Base-by-base conservation (phyloP, 1,139 yeast genomes). In the Sugiyamaella grinbergsii region DNA sequence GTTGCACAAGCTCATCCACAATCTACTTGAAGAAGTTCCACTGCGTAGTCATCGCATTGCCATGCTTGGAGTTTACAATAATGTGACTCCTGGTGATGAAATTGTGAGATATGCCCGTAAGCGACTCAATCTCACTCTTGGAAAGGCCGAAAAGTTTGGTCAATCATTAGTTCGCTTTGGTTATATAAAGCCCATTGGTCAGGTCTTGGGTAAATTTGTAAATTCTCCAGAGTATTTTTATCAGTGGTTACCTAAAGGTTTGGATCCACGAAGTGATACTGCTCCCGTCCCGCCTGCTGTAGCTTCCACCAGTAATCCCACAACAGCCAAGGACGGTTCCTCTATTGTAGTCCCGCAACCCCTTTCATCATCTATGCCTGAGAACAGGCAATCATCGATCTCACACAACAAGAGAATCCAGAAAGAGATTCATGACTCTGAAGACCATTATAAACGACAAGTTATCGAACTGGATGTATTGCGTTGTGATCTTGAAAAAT, bases 61-160 rank as follows among this genome's bases (percentile, higher is more conserved):
- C 1, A 47, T 52, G 33, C 75, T 83, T 42, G 89, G 86, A 8
- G 75, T 82, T 2, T 82, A 83, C 62, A 71, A 75, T 42, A 75
- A 80, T 56, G 85, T 81, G 1, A 78, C 83, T 2, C 73, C 80
- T 0, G 88, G 89, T 8, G 74, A 82, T 10, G 71, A 78, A 15
- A 78, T 83, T 29, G 77, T 83, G 2, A 76, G 79, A 54, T 81
- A 84, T 79, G 65, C 81, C 15, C 73, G 78, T 67, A 64, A 71
- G 71, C 56, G 66, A 39, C 60, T 73, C 24, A 64, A 68, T 8
- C 62, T 69, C 39, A 79, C 80, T 47, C 70, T 83, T 34, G 81
- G 83, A 36, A 77, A 77, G 57, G 86, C 88, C 2, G 95, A 87
- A 66, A 64, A 65, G 26, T 82, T 85, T 65, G 95, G 95, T 19